phyloP scores from a whole-genome alignment of 2,329 filamentous ascomycete species.

The Botryotinia calthae region DNA sequence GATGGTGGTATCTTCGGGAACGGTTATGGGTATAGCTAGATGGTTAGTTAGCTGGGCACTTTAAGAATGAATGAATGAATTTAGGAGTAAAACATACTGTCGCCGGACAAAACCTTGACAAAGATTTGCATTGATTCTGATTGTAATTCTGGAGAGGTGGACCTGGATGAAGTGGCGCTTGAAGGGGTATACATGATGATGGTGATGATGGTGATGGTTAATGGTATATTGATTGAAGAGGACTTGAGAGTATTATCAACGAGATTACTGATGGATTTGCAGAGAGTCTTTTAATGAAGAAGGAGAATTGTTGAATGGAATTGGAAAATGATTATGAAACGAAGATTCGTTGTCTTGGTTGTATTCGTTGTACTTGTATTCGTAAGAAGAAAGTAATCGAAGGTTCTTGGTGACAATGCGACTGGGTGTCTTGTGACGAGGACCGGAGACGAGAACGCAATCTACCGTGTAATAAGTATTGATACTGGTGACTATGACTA shows the following conservation, averaged over 20 bases:
- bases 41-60: constrained; percentile 29
- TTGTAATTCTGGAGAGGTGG: constrained; percentile 41
- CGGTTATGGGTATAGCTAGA: constrained; percentile 54
- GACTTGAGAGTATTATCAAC: neutral
- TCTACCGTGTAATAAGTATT: neutral
- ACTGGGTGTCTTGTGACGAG: constrained; percentile 21
- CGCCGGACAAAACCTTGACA: constrained; percentile 56
- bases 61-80: constrained; percentile 10
- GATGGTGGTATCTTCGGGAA: constrained; percentile 53
- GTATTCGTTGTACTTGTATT: constrained; percentile 20
- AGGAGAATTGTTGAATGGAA: neutral
- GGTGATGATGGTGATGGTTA: neutral
- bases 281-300: neutral
- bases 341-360: neutral
- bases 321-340: neutral
- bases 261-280: neutral
- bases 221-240: neutral
- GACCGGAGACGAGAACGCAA: constrained; percentile 19
- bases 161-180: constrained; percentile 31
- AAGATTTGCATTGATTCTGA: constrained; percentile 58
- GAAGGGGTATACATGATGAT: constrained; percentile 33
- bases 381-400: constrained; percentile 13
- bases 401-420: constrained; percentile 9
- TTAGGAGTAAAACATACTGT: constrained; percentile 47
- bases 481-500: neutral